Base-by-base conservation (phyloP, 805 yeast genomes). In the Pachysolen tannophilus region DNA sequence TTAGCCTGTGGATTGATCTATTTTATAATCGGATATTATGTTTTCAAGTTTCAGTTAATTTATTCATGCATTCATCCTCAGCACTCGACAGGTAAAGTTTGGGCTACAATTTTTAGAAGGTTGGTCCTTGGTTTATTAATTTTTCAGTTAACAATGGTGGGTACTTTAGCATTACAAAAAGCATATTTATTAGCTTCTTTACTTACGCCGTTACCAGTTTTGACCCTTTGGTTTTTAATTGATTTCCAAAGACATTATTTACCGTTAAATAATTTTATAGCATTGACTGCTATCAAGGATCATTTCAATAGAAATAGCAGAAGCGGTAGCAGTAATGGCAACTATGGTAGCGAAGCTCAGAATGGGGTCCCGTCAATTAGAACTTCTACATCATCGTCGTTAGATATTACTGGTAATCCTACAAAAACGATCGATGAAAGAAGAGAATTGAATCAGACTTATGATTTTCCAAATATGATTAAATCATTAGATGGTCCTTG, bases 61-160 rank as follows among this genome's bases (percentile, higher is more conserved):
- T 90, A 85, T 54, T 82, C 95, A 0, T 81, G 92, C 63, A 87
- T 86, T 21, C 97, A 92, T 55, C 88, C 94, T 8, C 96, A 94
- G 26, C 97, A 92, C 58, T 87, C 96, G 0, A 92, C 96, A 0
- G 98, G 97, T 1, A 83, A 82, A 52, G 94, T 90, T 1, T 90
- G 82, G 82, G 79, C 79, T 3, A 69, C 75, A 56, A 72, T 75
- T 6, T 73, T 74, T 43, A 58, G 76, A 37, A 52, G 82, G 33
- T 60, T 74, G 20, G 65, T 75, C 37, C 48, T 75, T 20, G 82
- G 82, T 1, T 52, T 74, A 29, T 52, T 75, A 8, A 60, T 75
- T 25, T 68, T 75, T 44, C 80, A 75, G 41, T 48, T 75, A n/a
- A 74, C 75, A 42, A 75, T 75, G 78, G 65, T 74, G 50, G 82